phyloP scores from a whole-genome alignment of 2,329 filamentous ascomycete species.

The Fusarium graminum region DNA sequence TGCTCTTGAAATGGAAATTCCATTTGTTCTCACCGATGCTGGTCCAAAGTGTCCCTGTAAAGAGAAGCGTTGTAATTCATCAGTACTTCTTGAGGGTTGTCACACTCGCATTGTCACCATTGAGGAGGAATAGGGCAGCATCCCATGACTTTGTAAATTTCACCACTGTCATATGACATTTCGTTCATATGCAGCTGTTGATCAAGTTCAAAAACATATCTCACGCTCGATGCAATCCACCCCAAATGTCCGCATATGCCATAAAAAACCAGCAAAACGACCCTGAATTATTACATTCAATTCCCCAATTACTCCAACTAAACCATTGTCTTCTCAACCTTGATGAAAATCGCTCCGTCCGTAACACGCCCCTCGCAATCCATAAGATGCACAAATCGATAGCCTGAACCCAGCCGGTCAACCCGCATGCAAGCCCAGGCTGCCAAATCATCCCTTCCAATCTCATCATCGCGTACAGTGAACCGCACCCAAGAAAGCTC shows the following conservation, averaged over 20 bases:
- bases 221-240: not conserved
- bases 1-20: constrained; percentile 15
- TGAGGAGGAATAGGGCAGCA: not conserved
- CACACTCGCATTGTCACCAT: not conserved
- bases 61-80: not conserved
- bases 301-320: constrained; percentile 28
- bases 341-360: constrained; percentile 78
- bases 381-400: constrained; percentile 81
- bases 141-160: too few species aligned
- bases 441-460: constrained; percentile 81
- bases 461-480: constrained; percentile 88
- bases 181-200: too few species aligned
- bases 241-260: constrained; percentile 2
- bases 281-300: not conserved
- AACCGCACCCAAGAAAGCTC: constrained; percentile 82
- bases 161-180: not conserved
- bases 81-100: too few species aligned
- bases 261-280: not conserved
- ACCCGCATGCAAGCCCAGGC: constrained; percentile 92
- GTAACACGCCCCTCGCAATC: constrained; percentile 75
- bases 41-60: too few species aligned
- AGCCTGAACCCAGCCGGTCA: constrained; percentile 81
- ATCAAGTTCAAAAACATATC: not conserved
- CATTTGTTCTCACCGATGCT: not conserved
- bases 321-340: constrained; percentile 71